phyloP scores from a whole-genome alignment of 2,329 filamentous ascomycete genomes.

The Colletotrichum trifolii region DNA sequence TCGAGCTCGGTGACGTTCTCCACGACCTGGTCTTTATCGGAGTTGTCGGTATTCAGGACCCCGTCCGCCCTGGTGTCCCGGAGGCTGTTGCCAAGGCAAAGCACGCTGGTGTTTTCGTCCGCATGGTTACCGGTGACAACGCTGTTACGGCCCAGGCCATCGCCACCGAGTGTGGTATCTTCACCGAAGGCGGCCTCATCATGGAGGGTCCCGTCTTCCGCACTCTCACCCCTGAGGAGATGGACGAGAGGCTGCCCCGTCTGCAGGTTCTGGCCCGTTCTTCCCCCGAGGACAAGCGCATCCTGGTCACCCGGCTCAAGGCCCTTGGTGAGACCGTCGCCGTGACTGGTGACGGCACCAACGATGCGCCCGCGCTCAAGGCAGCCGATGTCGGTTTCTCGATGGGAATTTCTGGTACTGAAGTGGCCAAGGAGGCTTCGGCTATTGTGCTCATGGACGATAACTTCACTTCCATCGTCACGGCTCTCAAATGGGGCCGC shows the following conservation, averaged over 20 bases:
- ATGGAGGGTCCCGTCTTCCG: slow-evolving; percentile 74
- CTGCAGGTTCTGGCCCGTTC: slow-evolving; percentile 66
- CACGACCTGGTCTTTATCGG: slow-evolving; percentile 77
- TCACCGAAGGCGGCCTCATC: slow-evolving; percentile 69
- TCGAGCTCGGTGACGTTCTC: slow-evolving; percentile 65
- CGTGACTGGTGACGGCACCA: slow-evolving; percentile 75
- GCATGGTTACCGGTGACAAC: slow-evolving; percentile 81
- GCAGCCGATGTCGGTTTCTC: slow-evolving; percentile 76
- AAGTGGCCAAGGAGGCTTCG: slow-evolving; percentile 76
- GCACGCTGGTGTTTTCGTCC: slow-evolving; percentile 73
- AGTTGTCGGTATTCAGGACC: slow-evolving; percentile 78
- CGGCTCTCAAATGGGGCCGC: slow-evolving; percentile 75
- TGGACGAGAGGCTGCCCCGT: slow-evolving; percentile 62
- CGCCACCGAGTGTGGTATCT: slow-evolving; percentile 72
- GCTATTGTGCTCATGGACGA: slow-evolving; percentile 75
- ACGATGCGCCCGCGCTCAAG: slow-evolving; percentile 73
- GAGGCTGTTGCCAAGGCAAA: slow-evolving; percentile 73
- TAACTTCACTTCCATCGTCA: slow-evolving; percentile 74
- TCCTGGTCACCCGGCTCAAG: slow-evolving; percentile 66
- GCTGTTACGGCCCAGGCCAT: slow-evolving; percentile 71
- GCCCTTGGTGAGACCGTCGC: slow-evolving; percentile 67
- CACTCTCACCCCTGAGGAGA: slow-evolving; percentile 63
- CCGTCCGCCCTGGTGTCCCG: slow-evolving; percentile 72
- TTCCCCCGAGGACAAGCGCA: slow-evolving; percentile 69
- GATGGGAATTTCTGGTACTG: slow-evolving; percentile 75